phyloP scores from a whole-genome alignment of 2,329 filamentous ascomycete species.

The Bipolaris cookei region DNA sequence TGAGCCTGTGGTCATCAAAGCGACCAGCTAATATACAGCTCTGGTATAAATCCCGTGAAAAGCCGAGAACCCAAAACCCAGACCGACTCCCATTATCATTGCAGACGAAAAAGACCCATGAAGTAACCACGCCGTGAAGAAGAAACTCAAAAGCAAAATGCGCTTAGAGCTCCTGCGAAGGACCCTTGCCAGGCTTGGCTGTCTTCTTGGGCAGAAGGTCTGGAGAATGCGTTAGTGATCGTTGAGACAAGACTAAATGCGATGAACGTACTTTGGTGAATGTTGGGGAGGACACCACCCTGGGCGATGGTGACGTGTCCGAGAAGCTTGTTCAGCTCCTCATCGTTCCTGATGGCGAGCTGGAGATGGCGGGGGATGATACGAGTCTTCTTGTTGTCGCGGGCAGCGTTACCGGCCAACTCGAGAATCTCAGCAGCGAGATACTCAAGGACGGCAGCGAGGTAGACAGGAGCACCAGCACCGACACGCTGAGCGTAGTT shows the following conservation, averaged over 20 bases:
- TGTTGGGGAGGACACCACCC: slow-evolving; percentile 96
- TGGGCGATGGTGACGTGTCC: slow-evolving; percentile 97
- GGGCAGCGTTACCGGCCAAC: slow-evolving; percentile 96
- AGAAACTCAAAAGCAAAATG: slow-evolving; percentile 43
- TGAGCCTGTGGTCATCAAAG: slow-evolving; percentile 56
- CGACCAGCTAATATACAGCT: slow-evolving; percentile 68
- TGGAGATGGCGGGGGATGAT: slow-evolving; percentile 99
- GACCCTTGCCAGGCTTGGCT: slow-evolving; percentile 87
- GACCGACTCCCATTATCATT: slow-evolving; percentile 79
- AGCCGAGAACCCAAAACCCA: slow-evolving; percentile 63
- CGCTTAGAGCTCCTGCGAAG: slow-evolving; percentile 91
- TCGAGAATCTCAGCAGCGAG: slow-evolving; percentile 98
- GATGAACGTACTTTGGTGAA: slow-evolving; percentile 88
- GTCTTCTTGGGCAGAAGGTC: slow-evolving; percentile 99
- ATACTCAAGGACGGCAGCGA: slow-evolving; percentile 97
- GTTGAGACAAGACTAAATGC: slow-evolving; percentile 1
- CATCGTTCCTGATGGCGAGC: slow-evolving; percentile 98
- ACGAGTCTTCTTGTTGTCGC: slow-evolving; percentile 99
- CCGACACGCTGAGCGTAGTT: slow-evolving; percentile 99
- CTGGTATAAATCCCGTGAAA: slow-evolving; percentile 58
- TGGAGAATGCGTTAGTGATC: slow-evolving; percentile 57
- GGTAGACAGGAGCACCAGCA: slow-evolving; percentile 96
- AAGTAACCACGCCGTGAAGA: slow-evolving; percentile 54
- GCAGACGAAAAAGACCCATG: slow-evolving; percentile 64
- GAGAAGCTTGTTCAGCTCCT: slow-evolving; percentile 98